Base-by-base conservation (phyloP, 768 basidiomycete species). In the Boletus bicolor region DNA sequence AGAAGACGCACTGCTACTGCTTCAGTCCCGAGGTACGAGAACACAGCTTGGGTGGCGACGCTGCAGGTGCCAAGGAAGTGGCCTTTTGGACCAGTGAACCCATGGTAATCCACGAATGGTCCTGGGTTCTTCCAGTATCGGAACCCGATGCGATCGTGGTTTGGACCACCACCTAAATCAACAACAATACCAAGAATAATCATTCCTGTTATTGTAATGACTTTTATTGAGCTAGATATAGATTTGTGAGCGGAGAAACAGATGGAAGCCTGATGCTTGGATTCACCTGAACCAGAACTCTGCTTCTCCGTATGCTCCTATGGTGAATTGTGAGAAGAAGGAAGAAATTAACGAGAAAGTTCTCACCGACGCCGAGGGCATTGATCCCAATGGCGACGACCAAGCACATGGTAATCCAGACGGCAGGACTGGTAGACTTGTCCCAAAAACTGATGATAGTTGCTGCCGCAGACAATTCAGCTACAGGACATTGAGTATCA, bases 21-120 rank as follows among this genome's bases (percentile, higher is more conserved):
- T 63, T 86, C 84, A 0, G 83, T 82, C 12, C 85, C 85, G 30
- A 80, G 75, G 67, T 76, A 84, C 12, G 81, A 77, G 72, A 85
- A 85, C 4, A 79, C 81, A 14, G 84, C 85, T 61, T 84, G 81
- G 9, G 75, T 78, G 51, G 82, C 75, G 45, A 82, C 82, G 2
- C 80, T 75, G 73, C 77, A 83, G 53, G 73, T 73, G 5, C 75
- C 75, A 12, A 77, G 64, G 74, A 86, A 86, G 28, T 74, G 76
- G 21, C 83, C 83, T 39, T 73, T 75, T 1, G 72, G 53, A 1
- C 84, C 84, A 28, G 62, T 51, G 41, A 75, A 71, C 4, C 62
- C 66, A 37, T 72, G 10, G 53, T 57, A 79, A 57, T 84, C 72
- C 1, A 72, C 74, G 60, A 87, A 81, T 0, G 85, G 80, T 0